Evolutionary conservation across 1,139 yeast genomes (phyloP).

Genomic region (Pneumocystis murina): DNA sequence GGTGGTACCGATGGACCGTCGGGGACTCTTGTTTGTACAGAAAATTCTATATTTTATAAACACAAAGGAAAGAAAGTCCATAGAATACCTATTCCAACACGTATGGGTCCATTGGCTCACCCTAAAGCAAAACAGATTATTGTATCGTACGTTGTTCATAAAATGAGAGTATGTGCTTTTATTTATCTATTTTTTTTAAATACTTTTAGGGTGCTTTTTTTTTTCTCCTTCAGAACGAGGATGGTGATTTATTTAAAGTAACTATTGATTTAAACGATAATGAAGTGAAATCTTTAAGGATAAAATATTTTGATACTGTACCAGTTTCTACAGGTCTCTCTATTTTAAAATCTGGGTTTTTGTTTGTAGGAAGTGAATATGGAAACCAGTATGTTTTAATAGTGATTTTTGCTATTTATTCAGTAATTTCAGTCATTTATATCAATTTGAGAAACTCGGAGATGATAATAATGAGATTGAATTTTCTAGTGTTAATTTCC

Average conservation of each 20-base stretch:
- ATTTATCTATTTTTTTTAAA: neutral
- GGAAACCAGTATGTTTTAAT: conserved; percentile 35
- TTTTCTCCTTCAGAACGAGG: conserved; percentile 51
- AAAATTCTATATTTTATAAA: conserved; percentile 33
- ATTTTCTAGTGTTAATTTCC: conserved; percentile 24
- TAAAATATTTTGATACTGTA: conserved; percentile 66
- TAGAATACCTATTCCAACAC: conserved; percentile 38
- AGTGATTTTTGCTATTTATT: neutral
- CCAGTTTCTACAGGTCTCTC: conserved; percentile 41
- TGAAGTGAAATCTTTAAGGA: conserved; percentile 26
- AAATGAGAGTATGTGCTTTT: conserved; percentile 29
- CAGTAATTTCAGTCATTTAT: conserved; percentile 24
- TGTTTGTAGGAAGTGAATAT: conserved; percentile 50
- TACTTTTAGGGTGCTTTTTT: conserved; percentile 35
- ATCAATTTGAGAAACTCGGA: conserved; percentile 69
- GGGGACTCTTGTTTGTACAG: conserved; percentile 41
- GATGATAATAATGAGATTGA: conserved; percentile 31
- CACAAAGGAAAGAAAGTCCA: conserved; percentile 26
- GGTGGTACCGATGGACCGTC: conserved; percentile 47
- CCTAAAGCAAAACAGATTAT: conserved; percentile 26
- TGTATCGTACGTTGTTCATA: conserved; percentile 48
- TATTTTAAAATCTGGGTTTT: conserved; percentile 59
- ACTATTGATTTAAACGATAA: conserved; percentile 34
- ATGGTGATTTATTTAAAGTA: conserved; percentile 69
- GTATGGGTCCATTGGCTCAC: conserved; percentile 22